phyloP scores from a whole-genome alignment of 352 stramenopile genomes.

The Blastocystis sp. region DNA sequence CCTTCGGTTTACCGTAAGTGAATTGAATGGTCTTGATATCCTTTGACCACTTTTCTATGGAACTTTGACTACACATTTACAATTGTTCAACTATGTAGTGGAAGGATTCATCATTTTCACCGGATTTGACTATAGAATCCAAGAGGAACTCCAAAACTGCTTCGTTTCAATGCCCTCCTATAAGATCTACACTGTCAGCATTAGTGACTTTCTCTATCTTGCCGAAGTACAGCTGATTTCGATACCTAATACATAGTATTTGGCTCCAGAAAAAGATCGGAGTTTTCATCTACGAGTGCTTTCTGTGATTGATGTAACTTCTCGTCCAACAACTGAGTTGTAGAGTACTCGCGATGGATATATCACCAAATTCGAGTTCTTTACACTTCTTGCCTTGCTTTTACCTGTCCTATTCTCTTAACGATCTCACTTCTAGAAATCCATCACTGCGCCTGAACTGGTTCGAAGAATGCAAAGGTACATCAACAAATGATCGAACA shows the following conservation, averaged over 20 bases:
- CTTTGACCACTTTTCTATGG: not conserved
- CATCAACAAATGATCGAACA: not conserved
- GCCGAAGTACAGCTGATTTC: not conserved
- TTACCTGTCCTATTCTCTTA: not conserved
- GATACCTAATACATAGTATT: not conserved
- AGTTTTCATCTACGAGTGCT: not conserved
- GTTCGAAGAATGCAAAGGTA: conserved; percentile 27
- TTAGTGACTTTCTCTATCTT: conserved; percentile 28
- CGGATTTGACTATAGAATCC: not conserved
- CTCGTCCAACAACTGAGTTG: not conserved
- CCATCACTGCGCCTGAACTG: not conserved
- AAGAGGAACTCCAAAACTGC: conserved; percentile 13
- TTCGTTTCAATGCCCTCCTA: conserved; percentile 12
- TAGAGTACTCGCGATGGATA: conserved; percentile 18
- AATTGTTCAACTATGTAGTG: conserved; percentile 27
- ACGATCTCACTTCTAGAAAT: not conserved
- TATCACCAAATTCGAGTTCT: conserved; percentile 6
- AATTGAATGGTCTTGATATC: conserved; percentile 28
- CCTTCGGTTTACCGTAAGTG: conserved; percentile 4
- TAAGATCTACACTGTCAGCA: conserved; percentile 8
- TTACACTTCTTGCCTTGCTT: not conserved
- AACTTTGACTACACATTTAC: not conserved
- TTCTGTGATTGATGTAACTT: not conserved
- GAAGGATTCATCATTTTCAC: conserved; percentile 16
- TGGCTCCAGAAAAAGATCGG: conserved; percentile 2